Base-by-base conservation (phyloP, 441 rosid genomes). In the Eruca vesicaria region DNA sequence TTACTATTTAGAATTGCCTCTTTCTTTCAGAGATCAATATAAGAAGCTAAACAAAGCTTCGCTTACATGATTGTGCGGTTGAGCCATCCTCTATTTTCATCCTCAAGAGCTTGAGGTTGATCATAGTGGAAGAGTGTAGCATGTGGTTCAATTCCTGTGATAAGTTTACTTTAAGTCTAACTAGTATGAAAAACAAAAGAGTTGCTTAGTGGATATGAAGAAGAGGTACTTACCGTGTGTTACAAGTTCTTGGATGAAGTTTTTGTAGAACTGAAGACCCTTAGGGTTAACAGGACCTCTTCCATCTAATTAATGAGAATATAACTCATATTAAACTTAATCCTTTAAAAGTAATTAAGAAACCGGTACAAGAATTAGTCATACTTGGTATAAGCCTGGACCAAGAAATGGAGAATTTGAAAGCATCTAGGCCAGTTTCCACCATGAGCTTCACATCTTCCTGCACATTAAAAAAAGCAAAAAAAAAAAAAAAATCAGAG, bases 351-450 rank as follows among this genome's bases (percentile, higher is more conserved):
- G 7, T 5, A 23, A 12, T 9, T 5, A 23, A 56, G 5, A 2
- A 10, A 15, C 18, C n/a, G n/a, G n/a, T n/a, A 14, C 33, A 56
- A 14, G 61, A n/a, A n/a, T n/a, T 23, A 26, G 33, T 23, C 16
- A 21, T 56, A 56, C 94, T 76, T 0, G 91, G 97, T 29, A 91
- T 88, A 31, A 89, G 88, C 66, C 95, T 87, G 6, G 97, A 76
- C 97, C 94, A 89, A 12, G 91, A 91, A 63, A 91, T 86, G 78
- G 94, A 89, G 73, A 89, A 87, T 69, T 88, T 86, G 63, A 86
- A 91, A 15, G 94, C 90, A 43, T 81, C 88, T 43, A 91, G 69
- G 38, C 91, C 86, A 35, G 81, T 82, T 31, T 86, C 83, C 31
- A 16, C 91, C 90, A 91, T 89, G 9, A 89, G 86, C 63, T 80